A percentile compares a stretch with the other conserved stretches of the same genome.
phyloP scores from a whole-genome alignment of 139 green algal genomes.

The Coccomyxa sp. region DNA sequence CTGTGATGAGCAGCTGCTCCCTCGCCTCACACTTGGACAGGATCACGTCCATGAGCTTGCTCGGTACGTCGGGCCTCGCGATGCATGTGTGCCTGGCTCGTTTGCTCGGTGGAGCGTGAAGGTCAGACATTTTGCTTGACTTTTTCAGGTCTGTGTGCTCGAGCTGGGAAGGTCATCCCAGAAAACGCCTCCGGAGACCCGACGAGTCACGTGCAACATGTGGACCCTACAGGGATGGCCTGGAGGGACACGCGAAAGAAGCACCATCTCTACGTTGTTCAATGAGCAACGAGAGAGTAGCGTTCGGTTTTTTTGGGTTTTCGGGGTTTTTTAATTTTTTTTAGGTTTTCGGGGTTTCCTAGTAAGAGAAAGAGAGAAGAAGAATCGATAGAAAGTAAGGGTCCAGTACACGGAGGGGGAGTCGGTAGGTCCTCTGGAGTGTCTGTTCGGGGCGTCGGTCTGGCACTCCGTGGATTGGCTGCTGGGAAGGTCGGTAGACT shows the following conservation, averaged over 20 bases:
- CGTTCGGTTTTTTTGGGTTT: background rate
- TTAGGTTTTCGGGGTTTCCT: background rate
- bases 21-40: background rate
- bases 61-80: background rate
- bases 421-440: background rate
- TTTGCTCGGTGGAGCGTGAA: background rate
- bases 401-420: background rate
- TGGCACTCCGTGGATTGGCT: background rate
- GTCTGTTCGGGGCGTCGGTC: background rate
- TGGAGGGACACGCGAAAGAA: background rate
- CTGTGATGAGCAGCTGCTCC: background rate
- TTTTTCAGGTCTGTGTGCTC: background rate
- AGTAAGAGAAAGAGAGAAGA: background rate
- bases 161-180: background rate
- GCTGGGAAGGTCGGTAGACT: background rate
- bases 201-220: constrained; percentile 1
- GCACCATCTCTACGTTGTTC: background rate
- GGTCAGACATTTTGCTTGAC: background rate
- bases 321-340: background rate
- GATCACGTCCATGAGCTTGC: constrained; percentile 1
- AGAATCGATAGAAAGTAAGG: background rate
- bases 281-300: background rate
- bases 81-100: background rate
- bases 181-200: constrained; percentile 1
- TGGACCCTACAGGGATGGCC: constrained; percentile 1